Base-by-base conservation (phyloP, 192 early-diverging fungal species). In the Piromyces finnis region DNA sequence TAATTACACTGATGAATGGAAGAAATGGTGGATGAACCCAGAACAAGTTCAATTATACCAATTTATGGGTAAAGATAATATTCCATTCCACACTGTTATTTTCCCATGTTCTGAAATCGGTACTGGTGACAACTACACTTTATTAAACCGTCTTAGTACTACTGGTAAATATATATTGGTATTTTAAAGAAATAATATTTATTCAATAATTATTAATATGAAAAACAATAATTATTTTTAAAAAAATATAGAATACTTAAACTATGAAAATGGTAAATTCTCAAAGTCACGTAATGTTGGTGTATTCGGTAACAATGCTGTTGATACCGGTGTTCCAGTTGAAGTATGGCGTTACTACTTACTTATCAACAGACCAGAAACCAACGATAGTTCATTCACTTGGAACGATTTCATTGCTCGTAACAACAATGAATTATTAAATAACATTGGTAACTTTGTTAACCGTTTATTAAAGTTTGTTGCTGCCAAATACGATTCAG, bases 21-120 rank as follows among this genome's bases (percentile, higher is more conserved):
- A 96, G 85, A 89, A 94, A 83, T 99, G 98, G 98, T 99, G 98
- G 97, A 97, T 97, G 89, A 98, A 99, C 87, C 96, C 96, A 0
- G 88, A 95, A 28, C 84, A 99, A 77, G 96, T 99, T 79, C 89
- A 95, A 85, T 90, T 98, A 83, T 98, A 94, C 88, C 97, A 99
- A 88, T 99, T 99, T 84, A 98, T 99, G 97, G 98, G 98, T 82
- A 99, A 99, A 87, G 98, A 99, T 85, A 99, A 99, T 80, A 96
- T 99, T 27, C 96, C 95, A 51, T 99, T 99, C 92, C 98, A 99
- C 84, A 94, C 97, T 3, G 94, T 98, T 41, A 90, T 99, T 78
- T 99, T 98, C 92, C 98, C 98, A 32, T 92, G 90, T 79, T 86
- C 92, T 28, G 85, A 97, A 87, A 87, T 96, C 27, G 96, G 93